Evolutionary conservation across 75 land plant species (phyloP), one percentile per base, ranked within the genome.

Genomic region (Isoetes taiwanensis): DNA sequence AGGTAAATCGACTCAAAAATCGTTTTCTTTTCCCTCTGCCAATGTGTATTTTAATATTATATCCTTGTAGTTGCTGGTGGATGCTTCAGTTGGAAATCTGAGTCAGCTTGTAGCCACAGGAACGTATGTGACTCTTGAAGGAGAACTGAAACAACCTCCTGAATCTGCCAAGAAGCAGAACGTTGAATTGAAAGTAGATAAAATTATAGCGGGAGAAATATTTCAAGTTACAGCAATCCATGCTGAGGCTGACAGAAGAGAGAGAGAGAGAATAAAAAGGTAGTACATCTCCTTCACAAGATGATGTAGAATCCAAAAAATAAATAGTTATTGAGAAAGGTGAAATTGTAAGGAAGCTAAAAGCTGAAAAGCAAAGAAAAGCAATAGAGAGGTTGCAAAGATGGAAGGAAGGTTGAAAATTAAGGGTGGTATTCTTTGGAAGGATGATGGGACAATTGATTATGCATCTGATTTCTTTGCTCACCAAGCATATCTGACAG

Each of bases 201-300:
- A 75, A 55, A 74, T 86, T 2, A 4, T 80, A 33, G 70, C 32
- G 0, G 28, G 1, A 14, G 34, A 25, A 21, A 4, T 8, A n/a
- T n/a, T n/a, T n/a, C n/a, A n/a, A n/a, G n/a, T n/a, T n/a, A n/a
- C n/a, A n/a, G n/a, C n/a, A n/a, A n/a, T n/a, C n/a, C n/a, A n/a
- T n/a, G n/a, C n/a, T n/a, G n/a, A n/a, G n/a, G n/a, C n/a, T n/a
- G n/a, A n/a, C n/a, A n/a, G n/a, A n/a, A n/a, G n/a, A n/a, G n/a
- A n/a, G n/a, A n/a, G n/a, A n/a, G n/a, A n/a, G 66, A 48, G 98
- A 93, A 17, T 58, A 70, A 30, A 73, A 69, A 10, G 63, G 63
- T 24, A 83, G 76, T 52, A 87, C 97, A 21, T 78, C 83, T 9
- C 97, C 94, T 28, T 58, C 85, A 40, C 80, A 76, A 71, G 72